Evolutionary conservation across 2,329 filamentous ascomycete genomes (phyloP).

Genomic region (Cladophialophora bantiana): DNA sequence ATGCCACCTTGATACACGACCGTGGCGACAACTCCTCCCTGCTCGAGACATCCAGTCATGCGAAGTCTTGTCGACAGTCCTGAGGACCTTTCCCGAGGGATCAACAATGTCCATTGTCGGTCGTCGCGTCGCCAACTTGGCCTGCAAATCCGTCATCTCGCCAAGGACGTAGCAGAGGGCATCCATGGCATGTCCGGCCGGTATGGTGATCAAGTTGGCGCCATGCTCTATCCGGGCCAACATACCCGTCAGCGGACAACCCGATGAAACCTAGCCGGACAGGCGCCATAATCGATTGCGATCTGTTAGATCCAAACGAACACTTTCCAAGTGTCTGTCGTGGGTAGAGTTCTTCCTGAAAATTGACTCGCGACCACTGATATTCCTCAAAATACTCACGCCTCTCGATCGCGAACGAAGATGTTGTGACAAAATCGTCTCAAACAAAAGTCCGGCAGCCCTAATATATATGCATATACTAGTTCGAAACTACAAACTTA

Average conservation of each 20-base stretch:
- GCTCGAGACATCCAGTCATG: conserved; percentile 33
- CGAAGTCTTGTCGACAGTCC: conserved; percentile 28
- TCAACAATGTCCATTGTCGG: conserved; percentile 26
- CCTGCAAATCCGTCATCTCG: conserved; percentile 28
- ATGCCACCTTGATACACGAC: conserved; percentile 27
- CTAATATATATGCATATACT: too few relatives aligned
- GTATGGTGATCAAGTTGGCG: conserved; percentile 36
- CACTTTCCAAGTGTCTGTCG: not conserved
- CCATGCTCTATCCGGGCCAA: conserved; percentile 38
- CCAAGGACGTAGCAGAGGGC: conserved; percentile 35
- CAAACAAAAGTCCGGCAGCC: not conserved
- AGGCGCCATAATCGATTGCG: conserved; percentile 21
- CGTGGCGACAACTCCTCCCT: conserved; percentile 24
- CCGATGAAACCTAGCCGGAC: conserved; percentile 24
- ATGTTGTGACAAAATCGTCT: not conserved
- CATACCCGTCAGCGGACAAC: conserved; percentile 29
- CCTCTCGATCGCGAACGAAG: not conserved
- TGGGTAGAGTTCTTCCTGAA: not conserved
- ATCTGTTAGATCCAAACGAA: not conserved
- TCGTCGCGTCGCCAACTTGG: conserved; percentile 26
- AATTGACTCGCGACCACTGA: not conserved
- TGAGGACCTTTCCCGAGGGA: conserved; percentile 14
- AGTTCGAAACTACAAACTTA: too few relatives aligned
- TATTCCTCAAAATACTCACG: not conserved
- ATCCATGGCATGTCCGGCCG: conserved; percentile 32